Conservation (phyloP, 495 filamentous ascomycete genomes). For the Trichocladium uniseriatum region DNA sequence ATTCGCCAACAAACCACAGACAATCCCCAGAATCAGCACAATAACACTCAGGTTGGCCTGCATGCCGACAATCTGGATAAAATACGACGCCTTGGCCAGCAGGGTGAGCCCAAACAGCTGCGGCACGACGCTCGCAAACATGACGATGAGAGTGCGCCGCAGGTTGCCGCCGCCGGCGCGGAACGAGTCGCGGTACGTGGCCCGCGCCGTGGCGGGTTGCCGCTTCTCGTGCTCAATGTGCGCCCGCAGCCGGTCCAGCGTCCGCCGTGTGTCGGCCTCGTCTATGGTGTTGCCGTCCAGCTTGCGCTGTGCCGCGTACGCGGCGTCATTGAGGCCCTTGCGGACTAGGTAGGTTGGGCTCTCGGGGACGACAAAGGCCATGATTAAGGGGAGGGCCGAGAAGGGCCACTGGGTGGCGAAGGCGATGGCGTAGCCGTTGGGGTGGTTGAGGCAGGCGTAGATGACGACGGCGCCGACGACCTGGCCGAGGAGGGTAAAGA, state of each 20-base stretch:
- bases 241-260: neutral
- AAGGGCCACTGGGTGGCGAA: constrained; percentile 3
- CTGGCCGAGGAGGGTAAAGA: constrained; percentile 39
- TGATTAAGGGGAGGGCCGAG: neutral
- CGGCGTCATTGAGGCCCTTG: constrained; percentile 14
- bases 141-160: constrained; percentile 23
- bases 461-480: constrained; percentile 37
- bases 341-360: constrained; percentile 34
- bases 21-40: constrained; percentile 18
- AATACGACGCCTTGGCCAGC: constrained; percentile 18
- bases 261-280: neutral
- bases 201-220: neutral
- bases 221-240: neutral
- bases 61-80: constrained; percentile 22
- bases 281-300: neutral
- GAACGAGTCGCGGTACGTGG: constrained; percentile 16
- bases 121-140: constrained; percentile 16
- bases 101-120: constrained; percentile 19
- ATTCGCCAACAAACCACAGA: constrained; percentile 14
- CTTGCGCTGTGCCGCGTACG: neutral
- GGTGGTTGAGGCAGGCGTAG: constrained; percentile 17
- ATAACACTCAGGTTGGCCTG: constrained; percentile 7
- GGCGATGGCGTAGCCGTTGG: neutral
- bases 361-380: constrained; percentile 32
- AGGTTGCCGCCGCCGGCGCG: constrained; percentile 9